Conservation (phyloP, 441 rosid species). For the Populus hybrid region DNA sequence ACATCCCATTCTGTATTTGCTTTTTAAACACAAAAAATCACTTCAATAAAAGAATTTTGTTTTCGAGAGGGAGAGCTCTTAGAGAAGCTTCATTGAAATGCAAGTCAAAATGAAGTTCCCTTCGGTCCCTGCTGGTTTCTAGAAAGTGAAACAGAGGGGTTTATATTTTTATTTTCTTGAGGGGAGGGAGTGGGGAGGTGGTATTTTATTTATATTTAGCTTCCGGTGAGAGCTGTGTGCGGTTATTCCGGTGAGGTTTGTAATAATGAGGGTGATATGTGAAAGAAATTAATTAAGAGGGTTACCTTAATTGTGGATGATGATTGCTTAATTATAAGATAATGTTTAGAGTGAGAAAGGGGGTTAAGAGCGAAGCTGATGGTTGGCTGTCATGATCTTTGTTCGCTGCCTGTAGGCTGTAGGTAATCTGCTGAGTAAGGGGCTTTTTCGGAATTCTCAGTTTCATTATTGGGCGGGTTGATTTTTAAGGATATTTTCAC, state of each 20-base stretch:
- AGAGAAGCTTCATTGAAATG: background rate
- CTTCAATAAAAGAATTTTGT: background rate
- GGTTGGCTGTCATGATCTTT: background rate
- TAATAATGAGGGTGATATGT: background rate
- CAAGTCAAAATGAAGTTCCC: constrained; percentile 12
- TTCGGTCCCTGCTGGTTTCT: background rate
- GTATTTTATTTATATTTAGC: background rate
- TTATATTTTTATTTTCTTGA: background rate
- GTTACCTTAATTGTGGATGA: background rate
- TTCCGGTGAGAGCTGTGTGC: background rate
- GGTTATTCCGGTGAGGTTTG: background rate
- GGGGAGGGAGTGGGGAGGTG: background rate
- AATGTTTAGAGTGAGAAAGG: background rate
- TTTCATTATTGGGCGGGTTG: background rate
- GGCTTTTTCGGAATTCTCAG: background rate
- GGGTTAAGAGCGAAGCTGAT: background rate
- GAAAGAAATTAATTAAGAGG: background rate
- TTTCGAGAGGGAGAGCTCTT: background rate
- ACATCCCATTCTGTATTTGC: constrained; percentile 57
- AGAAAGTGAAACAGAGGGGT: background rate
- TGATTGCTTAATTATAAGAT: background rate
- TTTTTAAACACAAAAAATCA: background rate
- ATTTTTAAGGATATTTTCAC: too few relatives aligned
- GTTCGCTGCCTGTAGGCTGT: background rate
- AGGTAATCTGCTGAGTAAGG: background rate